Base-by-base conservation (phyloP, 2,329 filamentous ascomycete species). In the Colletotrichum sp. region DNA sequence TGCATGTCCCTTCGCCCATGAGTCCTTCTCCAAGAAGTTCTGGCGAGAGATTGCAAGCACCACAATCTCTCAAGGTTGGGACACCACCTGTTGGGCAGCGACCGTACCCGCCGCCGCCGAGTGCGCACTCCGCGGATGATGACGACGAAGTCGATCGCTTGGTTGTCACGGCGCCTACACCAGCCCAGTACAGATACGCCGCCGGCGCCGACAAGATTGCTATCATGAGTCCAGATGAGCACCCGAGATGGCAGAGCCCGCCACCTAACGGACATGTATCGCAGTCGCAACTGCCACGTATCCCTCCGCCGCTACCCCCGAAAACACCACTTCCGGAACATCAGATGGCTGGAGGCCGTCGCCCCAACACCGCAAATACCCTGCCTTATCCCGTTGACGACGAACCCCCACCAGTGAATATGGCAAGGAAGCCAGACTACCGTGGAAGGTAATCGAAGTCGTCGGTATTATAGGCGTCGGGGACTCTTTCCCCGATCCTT, bases 331-430 rank as follows among this genome's bases (percentile, higher is more conserved):
- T 95, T 5, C 90, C 89, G 0, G 92, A 90, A 72, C 81, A 81
- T 77, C 86, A 81, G 76, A 78, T 66, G 59, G 79, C 75, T 47
- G 80, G 75, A 79, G 85, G 76, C 78, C 83, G 74, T 79, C 84
- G 73, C 78, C 81, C 77, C 64, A 79, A 75, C 27, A 67, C 76
- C 21, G 70, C 77, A 21, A 64, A 58, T 65, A 8, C 86, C 11
- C 88, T 94, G 38, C 95, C 95, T 1, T 98, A 98, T 81, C 96
- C 96, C 0, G 84, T 94, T 62, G 92, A 92, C 59, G 90, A 92
- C 58, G 93, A 97, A 33, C 96, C 96, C 21, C 96, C 96, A 5
- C 87, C 90, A 8, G 95, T 97, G 9, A 97, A 98, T 79, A 94
- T 95, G 89, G 92, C 93, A 58, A 91, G 93, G 77, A 98, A 98